A percentile compares a stretch with the other conserved stretches of the same genome.
phyloP scores from a whole-genome alignment of 1,284 basidiomycete genomes.

The Pseudomicrostroma phylloplanum region DNA sequence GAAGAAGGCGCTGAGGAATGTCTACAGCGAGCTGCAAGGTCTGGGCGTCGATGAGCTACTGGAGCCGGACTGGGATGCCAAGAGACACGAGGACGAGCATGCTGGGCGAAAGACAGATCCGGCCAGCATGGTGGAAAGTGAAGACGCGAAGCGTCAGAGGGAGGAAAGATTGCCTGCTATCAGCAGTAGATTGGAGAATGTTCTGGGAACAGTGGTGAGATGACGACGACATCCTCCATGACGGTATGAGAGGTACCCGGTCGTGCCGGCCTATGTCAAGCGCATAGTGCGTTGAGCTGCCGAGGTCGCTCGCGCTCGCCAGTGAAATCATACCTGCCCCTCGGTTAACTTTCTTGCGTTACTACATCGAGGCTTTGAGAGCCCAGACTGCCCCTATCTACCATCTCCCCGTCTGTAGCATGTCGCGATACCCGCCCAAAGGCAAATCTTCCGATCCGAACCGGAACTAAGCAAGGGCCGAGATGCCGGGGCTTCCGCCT shows the following conservation, averaged over 20 bases:
- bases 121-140: background rate
- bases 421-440: too few relatives aligned
- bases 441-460: too few relatives aligned
- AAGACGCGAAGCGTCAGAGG: background rate
- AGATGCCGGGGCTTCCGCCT: too few relatives aligned
- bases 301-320: too few relatives aligned
- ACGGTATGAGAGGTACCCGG: background rate
- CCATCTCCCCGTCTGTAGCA: too few relatives aligned
- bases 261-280: too few relatives aligned
- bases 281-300: too few relatives aligned
- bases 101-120: background rate
- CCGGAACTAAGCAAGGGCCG: too few relatives aligned
- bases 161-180: background rate
- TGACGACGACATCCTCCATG: background rate
- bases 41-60: constrained; percentile 1
- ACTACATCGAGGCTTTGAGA: too few relatives aligned
- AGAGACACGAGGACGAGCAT: constrained; percentile 1
- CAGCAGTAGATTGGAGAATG: background rate
- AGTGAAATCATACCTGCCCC: too few relatives aligned
- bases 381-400: too few relatives aligned
- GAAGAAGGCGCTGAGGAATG: background rate
- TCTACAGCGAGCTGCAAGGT: background rate
- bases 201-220: background rate
- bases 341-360: too few relatives aligned
- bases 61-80: constrained; percentile 6